Base-by-base conservation (phyloP, 1,139 yeast species). In the Protomyces lactucae-debilis region DNA sequence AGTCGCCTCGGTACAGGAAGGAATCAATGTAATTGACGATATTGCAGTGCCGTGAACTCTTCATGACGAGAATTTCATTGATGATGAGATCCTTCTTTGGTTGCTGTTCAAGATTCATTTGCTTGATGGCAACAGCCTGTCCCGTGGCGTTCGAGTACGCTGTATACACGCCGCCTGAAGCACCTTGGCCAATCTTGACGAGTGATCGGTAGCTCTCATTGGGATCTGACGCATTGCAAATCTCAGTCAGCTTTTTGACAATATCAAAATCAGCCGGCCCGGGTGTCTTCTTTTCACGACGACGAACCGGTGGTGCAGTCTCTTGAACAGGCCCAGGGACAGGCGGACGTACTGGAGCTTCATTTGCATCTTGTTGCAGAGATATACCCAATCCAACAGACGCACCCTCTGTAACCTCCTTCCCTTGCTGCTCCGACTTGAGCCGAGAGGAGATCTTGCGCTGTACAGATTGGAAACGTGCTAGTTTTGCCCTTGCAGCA, bases 151-250 rank as follows among this genome's bases (percentile, higher is more conserved):
- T 76, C 70, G 87, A 91, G 72, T 86, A 85, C 0, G 98, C 98
- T 48, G 95, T 89, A 73, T 86, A 93, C 57, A 93, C 99, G 63
- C 98, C 98, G 66, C 99, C 99, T 48, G 95, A 86, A 0, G 99
- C 99, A 72, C 99, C 99, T 77, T 93, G 98, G 4, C 99, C 99
- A 72, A 93, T 87, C 77, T 93, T 92, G 21, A 82, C 79, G 67
- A 92, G 78, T 72, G 85, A 86, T 57, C 80, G 79, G 75, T 89
- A 95, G 60, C 83, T 75, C 64, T 79, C 79, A 43, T 85, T 84
- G n/a, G 99, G 99, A 75, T 95, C 95, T 2, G 93, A 95, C 51
- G 84, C 85, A 1, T 90, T 82, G 72, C 98, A 93, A 57, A 93
- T 92, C 52, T 85, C 83, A 66, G 83, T 81, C 64, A 93, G 79